phyloP scores from a whole-genome alignment of 345 rosid species.

The Fremontodendron californicum region DNA sequence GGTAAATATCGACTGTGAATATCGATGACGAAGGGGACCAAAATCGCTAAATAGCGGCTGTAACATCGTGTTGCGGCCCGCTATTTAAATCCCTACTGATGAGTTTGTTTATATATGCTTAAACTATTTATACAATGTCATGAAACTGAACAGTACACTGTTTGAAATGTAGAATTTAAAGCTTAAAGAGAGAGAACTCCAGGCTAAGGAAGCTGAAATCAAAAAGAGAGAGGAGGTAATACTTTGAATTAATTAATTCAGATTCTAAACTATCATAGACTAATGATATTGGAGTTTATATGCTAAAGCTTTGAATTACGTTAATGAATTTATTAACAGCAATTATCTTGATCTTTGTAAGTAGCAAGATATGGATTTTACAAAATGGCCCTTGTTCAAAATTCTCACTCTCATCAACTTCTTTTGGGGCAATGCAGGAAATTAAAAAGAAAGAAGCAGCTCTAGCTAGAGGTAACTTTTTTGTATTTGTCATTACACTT shows the following conservation, averaged over 20 bases:
- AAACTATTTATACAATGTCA: too few relatives aligned
- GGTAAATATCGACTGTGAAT: too few relatives aligned
- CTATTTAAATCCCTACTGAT: too few relatives aligned
- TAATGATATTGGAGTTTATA: too few relatives aligned
- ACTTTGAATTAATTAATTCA: background rate
- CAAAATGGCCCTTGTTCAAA: background rate
- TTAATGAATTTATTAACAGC: too few relatives aligned
- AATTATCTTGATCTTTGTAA: too few relatives aligned
- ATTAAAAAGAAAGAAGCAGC: conserved; percentile 81
- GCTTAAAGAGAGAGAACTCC: conserved; percentile 89
- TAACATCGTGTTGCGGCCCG: too few relatives aligned
- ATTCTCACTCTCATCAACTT: conserved; percentile 5
- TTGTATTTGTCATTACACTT: background rate
- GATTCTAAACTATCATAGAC: background rate
- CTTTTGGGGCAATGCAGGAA: conserved; percentile 40
- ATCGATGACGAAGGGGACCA: too few relatives aligned
- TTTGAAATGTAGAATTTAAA: conserved; percentile 56
- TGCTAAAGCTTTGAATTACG: too few relatives aligned
- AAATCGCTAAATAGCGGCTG: too few relatives aligned
- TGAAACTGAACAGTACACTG: background rate
- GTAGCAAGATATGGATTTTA: too few relatives aligned
- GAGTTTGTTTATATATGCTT: background rate
- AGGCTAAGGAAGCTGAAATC: conserved; percentile 88
- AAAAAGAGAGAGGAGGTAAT: conserved; percentile 79
- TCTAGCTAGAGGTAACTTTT: conserved; percentile 62